A percentile compares a stretch with the other conserved stretches of the same genome.
Evolutionary conservation across 257 asterid species (phyloP).

Genomic region (Parsonsia alboflavescens): DNA sequence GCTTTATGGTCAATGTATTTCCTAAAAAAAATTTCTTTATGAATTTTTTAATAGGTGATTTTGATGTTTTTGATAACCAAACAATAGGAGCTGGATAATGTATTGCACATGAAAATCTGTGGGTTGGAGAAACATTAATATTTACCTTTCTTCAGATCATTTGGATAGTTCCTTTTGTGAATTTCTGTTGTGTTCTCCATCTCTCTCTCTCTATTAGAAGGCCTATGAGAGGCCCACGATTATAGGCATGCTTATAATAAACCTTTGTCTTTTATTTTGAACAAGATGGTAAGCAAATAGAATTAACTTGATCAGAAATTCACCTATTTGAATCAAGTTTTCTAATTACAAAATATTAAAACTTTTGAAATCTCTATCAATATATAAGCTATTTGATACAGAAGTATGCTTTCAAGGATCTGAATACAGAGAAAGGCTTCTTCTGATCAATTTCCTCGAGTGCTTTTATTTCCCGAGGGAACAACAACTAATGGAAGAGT

Average conservation of each 20-base stretch:
- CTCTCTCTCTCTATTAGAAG: background rate
- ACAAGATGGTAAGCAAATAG: background rate
- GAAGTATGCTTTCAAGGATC: constrained; percentile 77
- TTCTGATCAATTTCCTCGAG: constrained; percentile 67
- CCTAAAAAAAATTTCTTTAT: background rate
- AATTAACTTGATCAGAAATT: background rate
- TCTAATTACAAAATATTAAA: constrained; percentile 15
- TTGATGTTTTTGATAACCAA: background rate
- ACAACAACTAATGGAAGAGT: constrained; percentile 97
- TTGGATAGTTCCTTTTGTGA: background rate
- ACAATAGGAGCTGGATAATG: too few relatives aligned
- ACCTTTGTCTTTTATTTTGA: background rate
- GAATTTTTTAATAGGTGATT: background rate
- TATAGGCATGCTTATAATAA: background rate
- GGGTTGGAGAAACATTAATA: background rate
- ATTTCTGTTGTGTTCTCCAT: background rate
- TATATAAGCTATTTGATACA: constrained; percentile 92
- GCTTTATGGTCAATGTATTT: background rate
- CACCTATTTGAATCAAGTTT: constrained; percentile 6
- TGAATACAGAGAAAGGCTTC: constrained; percentile 99
- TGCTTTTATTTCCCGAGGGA: constrained; percentile 99
- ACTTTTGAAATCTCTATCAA: constrained; percentile 28
- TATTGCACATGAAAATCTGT: background rate
- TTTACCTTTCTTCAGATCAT: too few relatives aligned
- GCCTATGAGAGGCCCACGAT: background rate